Evolutionary conservation across 2,329 filamentous ascomycete genomes (phyloP).

Genomic region (Apiospora phragmitis): DNA sequence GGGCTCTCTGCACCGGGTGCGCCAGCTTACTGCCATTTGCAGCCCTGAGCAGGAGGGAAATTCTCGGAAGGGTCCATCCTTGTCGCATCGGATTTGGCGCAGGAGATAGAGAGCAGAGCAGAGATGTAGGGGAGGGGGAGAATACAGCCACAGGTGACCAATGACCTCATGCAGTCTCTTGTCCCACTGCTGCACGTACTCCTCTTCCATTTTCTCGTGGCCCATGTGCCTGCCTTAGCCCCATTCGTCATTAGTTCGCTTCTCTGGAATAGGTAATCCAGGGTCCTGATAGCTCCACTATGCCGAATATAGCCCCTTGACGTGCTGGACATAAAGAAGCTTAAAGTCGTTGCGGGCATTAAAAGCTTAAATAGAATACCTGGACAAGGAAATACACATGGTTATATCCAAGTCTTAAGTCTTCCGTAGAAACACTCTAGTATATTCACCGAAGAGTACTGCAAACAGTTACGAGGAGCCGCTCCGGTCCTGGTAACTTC

Average conservation of each 20-base stretch:
- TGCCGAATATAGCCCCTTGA: neutral
- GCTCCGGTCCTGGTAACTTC: too few relatives aligned
- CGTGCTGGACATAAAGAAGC: neutral
- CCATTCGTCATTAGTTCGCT: neutral
- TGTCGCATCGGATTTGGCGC: constrained; percentile 6
- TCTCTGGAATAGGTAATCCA: constrained; percentile 11
- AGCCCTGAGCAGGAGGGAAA: neutral
- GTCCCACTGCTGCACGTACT: neutral
- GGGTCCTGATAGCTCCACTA: constrained; percentile 1
- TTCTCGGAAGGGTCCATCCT: constrained; percentile 9
- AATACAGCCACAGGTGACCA: constrained; percentile 8
- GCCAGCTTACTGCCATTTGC: neutral
- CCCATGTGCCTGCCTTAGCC: constrained; percentile 13
- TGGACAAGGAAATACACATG: neutral
- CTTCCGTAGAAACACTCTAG: neutral
- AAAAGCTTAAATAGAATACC: neutral
- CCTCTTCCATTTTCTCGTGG: neutral
- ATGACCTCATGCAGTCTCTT: constrained; percentile 10
- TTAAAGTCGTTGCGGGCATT: neutral
- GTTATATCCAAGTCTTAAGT: neutral
- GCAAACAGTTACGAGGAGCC: too few relatives aligned
- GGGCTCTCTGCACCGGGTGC: neutral
- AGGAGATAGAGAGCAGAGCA: neutral
- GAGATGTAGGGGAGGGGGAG: neutral
- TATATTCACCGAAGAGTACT: neutral